phyloP scores from a whole-genome alignment of 225 moss, liverwort and hornwort species.

The Ulota crispa region DNA sequence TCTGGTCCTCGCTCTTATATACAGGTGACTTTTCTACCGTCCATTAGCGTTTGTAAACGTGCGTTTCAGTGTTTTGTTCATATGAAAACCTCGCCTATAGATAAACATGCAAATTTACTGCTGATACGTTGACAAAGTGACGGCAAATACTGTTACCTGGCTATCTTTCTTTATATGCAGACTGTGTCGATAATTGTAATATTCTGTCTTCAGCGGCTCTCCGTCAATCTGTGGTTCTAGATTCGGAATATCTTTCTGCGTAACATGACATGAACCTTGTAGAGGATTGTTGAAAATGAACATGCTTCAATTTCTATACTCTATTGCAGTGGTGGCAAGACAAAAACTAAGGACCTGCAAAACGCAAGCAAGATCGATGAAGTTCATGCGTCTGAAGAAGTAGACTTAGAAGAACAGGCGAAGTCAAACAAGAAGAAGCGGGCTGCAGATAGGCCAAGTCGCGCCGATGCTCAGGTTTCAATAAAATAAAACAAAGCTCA shows the following conservation, averaged over 20 bases:
- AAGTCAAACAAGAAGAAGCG: slow-evolving; percentile 30
- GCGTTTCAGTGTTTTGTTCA: slow-evolving; percentile 17
- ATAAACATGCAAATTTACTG: not conserved
- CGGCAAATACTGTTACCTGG: not conserved
- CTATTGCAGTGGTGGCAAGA: slow-evolving; percentile 61
- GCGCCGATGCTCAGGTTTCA: slow-evolving; percentile 77
- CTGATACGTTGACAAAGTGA: not conserved
- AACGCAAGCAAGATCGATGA: slow-evolving; percentile 23
- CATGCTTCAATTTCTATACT: slow-evolving; percentile 16
- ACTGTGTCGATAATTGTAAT: not conserved
- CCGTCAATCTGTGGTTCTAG: not conserved
- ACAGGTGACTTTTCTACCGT: slow-evolving; percentile 52
- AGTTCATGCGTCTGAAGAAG: slow-evolving; percentile 23
- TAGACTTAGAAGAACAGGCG: slow-evolving; percentile 14
- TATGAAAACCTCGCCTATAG: not conserved
- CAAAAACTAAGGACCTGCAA: slow-evolving; percentile 32
- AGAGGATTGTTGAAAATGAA: not conserved
- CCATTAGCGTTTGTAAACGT: not conserved
- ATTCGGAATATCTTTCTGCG: not conserved
- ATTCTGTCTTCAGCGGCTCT: not conserved
- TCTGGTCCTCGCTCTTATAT: slow-evolving; percentile 72
- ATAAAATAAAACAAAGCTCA: slow-evolving; percentile 5
- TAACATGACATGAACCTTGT: not conserved
- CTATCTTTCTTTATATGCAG: not conserved
- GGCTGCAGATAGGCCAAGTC: slow-evolving; percentile 59